Evolutionary conservation across 1,284 basidiomycete genomes (phyloP).

Genomic region (Cronartium quercuum): DNA sequence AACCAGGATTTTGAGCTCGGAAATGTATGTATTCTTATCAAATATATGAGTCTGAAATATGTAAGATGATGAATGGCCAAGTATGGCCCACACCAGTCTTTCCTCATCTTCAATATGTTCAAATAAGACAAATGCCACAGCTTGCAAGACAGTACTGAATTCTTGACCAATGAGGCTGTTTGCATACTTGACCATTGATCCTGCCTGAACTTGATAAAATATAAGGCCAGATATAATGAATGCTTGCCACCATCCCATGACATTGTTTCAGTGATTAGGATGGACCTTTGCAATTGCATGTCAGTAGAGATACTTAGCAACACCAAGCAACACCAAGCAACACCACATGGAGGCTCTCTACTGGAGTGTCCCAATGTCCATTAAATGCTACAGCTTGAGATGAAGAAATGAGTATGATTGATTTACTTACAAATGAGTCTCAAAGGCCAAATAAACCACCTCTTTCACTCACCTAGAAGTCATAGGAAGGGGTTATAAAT

Average conservation of each 20-base stretch:
- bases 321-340: background rate
- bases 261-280: background rate
- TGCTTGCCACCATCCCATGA: background rate
- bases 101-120: background rate
- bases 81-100: background rate
- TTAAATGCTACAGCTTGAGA: too few species aligned
- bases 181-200: slow-evolving; percentile 47
- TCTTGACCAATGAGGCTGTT: background rate
- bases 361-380: background rate
- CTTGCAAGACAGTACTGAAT: background rate
- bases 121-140: background rate
- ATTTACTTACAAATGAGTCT: too few species aligned
- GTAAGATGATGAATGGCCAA: background rate
- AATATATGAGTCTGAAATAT: slow-evolving; percentile 46
- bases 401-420: too few species aligned
- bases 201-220: background rate
- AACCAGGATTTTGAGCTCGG: background rate
- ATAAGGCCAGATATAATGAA: background rate
- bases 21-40: slow-evolving; percentile 47
- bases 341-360: background rate
- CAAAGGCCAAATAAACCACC: too few species aligned
- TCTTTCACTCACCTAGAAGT: too few species aligned
- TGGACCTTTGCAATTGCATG: background rate
- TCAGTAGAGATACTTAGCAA: background rate
- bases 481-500: too few species aligned